These are phyloP conservation scores for Rhodotorula taiwanensis DNA, from an alignment of 768 basidiomycete genomes.

Conservation along the genomic window DNA sequence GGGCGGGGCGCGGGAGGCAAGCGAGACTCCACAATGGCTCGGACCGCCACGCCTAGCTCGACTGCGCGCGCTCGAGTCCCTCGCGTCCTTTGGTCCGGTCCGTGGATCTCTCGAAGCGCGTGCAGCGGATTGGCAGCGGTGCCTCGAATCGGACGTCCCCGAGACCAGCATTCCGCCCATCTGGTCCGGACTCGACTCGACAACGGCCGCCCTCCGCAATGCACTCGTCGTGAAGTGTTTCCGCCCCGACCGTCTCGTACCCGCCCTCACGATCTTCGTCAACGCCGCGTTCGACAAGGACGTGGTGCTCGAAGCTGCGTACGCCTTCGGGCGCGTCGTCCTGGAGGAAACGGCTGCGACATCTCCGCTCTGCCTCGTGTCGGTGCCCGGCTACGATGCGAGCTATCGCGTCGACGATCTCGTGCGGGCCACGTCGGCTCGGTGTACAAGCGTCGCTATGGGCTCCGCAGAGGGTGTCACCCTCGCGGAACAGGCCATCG, in stretches of 20 bases:
- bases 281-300: constrained; percentile 70
- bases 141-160: constrained; percentile 61
- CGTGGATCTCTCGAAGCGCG: constrained; percentile 55
- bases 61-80: constrained; percentile 63
- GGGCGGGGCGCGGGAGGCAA: constrained; percentile 30
- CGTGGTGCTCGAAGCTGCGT: constrained; percentile 64
- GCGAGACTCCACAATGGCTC: constrained; percentile 49
- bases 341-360: constrained; percentile 66
- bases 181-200: constrained; percentile 59
- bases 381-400: constrained; percentile 96
- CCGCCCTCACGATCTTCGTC: constrained; percentile 71
- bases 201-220: constrained; percentile 55
- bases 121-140: constrained; percentile 62
- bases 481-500: constrained; percentile 92
- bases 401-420: constrained; percentile 89
- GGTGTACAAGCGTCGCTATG: constrained; percentile 90
- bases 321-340: constrained; percentile 72
- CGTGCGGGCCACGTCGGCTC: constrained; percentile 60
- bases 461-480: constrained; percentile 97
- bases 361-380: constrained; percentile 81
- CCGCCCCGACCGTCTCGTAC: constrained; percentile 82
- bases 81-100: constrained; percentile 71
- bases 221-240: constrained; percentile 80
- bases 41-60: constrained; percentile 63
- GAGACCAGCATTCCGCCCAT: constrained; percentile 66